A percentile compares a stretch with the other conserved stretches of the same genome.
Evolutionary conservation across 768 basidiomycete species (phyloP).

Genomic region (Myochromella boudieri): DNA sequence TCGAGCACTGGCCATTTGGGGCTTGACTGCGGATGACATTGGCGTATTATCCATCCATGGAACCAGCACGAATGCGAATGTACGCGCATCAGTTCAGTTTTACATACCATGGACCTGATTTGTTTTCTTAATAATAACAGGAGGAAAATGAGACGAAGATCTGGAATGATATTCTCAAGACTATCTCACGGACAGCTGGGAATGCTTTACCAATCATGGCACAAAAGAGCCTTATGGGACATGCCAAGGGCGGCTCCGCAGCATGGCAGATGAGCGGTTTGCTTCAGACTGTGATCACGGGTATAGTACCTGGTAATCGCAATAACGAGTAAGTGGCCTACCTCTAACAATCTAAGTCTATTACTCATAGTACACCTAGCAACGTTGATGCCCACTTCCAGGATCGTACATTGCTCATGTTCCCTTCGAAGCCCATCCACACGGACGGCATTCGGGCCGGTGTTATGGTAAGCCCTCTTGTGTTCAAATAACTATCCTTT

Average conservation of each 20-base stretch:
- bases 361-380: slow-evolving; percentile 37
- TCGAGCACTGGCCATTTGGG: slow-evolving; percentile 96
- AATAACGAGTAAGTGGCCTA: slow-evolving; percentile 87
- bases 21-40: slow-evolving; percentile 89
- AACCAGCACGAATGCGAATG: slow-evolving; percentile 84
- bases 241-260: slow-evolving; percentile 98
- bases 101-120: slow-evolving; percentile 4
- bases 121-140: slow-evolving; percentile 28
- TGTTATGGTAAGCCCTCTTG: slow-evolving; percentile 67
- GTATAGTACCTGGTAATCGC: slow-evolving; percentile 91
- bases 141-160: slow-evolving; percentile 98
- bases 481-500: neutral
- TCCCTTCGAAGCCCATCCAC: slow-evolving; percentile 95
- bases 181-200: slow-evolving; percentile 84
- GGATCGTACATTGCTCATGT: slow-evolving; percentile 87
- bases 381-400: slow-evolving; percentile 94
- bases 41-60: slow-evolving; percentile 89
- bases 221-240: slow-evolving; percentile 96
- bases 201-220: slow-evolving; percentile 98
- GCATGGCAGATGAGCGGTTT: slow-evolving; percentile 96
- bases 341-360: neutral
- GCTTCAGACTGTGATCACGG: slow-evolving; percentile 79
- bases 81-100: slow-evolving; percentile 27
- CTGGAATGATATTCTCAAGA: slow-evolving; percentile 94
- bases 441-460: slow-evolving; percentile 91